These are phyloP conservation scores for Garcia nutans DNA, from an alignment of 345 rosid genomes.

Conservation along the genomic window DNA sequence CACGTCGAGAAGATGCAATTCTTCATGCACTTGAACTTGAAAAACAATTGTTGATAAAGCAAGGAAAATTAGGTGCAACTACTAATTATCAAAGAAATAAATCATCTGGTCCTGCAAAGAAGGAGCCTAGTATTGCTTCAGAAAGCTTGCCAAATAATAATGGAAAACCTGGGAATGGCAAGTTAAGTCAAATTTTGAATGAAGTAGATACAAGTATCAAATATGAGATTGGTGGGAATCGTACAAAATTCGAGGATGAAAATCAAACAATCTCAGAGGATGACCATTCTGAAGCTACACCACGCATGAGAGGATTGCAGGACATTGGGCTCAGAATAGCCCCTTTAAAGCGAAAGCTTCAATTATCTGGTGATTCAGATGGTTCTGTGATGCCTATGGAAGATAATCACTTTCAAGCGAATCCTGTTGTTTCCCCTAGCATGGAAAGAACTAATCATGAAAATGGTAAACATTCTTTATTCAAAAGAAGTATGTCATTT, in stretches of 20 bases:
- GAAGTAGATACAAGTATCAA: constrained; percentile 31
- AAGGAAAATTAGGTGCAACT: constrained; percentile 41
- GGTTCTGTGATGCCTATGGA: constrained; percentile 40
- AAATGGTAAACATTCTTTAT: constrained; percentile 53
- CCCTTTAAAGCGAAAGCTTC: constrained; percentile 55
- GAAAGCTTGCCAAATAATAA: constrained; percentile 42
- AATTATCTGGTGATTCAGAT: constrained; percentile 47
- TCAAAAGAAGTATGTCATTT: constrained; percentile 17
- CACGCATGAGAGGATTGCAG: constrained; percentile 85
- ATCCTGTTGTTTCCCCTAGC: constrained; percentile 46
- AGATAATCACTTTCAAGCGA: constrained; percentile 44
- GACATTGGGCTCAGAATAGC: constrained; percentile 73
- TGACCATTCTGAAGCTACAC: constrained; percentile 48
- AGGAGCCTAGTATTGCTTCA: constrained; percentile 37
- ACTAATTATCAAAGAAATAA: constrained; percentile 36
- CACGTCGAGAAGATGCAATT: constrained; percentile 98
- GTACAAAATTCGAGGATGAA: constrained; percentile 36
- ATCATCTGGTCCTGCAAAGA: constrained; percentile 40
- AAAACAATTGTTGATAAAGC: constrained; percentile 58
- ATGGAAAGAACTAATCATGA: constrained; percentile 41
- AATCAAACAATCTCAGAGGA: constrained; percentile 34
- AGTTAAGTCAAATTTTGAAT: constrained; percentile 31
- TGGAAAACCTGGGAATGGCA: constrained; percentile 37
- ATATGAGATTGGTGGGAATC: constrained; percentile 28
- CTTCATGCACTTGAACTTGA: constrained; percentile 99